A percentile compares a stretch with the other conserved stretches of the same genome.
Evolutionary conservation across 179 eudicot genomes (phyloP).

Genomic region (Spergularia azorica): DNA sequence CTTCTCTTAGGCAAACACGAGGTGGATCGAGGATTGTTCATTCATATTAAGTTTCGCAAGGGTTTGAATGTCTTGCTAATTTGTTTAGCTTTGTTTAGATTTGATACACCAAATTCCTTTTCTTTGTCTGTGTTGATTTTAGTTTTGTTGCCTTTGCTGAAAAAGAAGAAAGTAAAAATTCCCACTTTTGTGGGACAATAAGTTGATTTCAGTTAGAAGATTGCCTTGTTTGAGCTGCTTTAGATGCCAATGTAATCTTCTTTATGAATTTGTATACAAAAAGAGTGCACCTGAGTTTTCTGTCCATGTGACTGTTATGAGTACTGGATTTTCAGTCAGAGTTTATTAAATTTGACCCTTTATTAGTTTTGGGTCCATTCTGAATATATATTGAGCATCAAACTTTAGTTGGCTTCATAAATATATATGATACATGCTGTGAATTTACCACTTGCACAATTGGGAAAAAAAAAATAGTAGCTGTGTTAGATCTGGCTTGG

Average conservation of each 20-base stretch:
- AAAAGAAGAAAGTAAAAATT: not conserved
- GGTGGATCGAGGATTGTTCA: no score
- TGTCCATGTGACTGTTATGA: conserved; percentile 25
- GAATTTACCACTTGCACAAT: not conserved
- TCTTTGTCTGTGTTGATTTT: no score
- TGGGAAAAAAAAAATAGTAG: no score
- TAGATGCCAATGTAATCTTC: conserved; percentile 28
- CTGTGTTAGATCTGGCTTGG: no score
- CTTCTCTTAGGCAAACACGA: no score
- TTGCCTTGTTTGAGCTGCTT: conserved; percentile 17
- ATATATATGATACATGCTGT: not conserved
- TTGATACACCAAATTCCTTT: no score
- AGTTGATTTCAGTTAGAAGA: conserved; percentile 4
- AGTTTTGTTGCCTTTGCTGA: conserved; percentile 4
- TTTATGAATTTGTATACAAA: conserved; percentile 21
- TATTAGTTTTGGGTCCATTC: not conserved
- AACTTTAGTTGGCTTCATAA: not conserved
- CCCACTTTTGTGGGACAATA: conserved; percentile 15
- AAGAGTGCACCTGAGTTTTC: conserved; percentile 19
- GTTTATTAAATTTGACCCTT: conserved; percentile 14
- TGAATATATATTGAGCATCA: not conserved
- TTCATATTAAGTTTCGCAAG: no score
- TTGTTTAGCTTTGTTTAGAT: no score
- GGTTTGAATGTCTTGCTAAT: no score
- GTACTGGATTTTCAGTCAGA: conserved; percentile 17